These are phyloP conservation scores for Pseudozyma sp. DNA, from an alignment of 1,284 basidiomycete genomes.

Conservation along the genomic window DNA sequence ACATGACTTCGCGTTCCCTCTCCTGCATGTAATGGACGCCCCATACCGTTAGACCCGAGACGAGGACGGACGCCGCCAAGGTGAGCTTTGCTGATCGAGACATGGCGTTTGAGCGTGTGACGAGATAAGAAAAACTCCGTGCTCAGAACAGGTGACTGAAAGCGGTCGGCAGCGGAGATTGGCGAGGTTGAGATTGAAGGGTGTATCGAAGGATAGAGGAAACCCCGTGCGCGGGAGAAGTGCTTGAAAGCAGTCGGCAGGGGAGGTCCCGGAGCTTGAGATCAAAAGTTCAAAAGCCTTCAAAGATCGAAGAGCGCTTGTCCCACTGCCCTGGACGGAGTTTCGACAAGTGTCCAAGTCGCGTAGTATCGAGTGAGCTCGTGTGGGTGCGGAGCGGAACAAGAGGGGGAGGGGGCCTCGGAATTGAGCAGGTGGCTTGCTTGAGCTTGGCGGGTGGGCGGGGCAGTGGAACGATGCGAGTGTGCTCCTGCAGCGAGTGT, in stretches of 20 bases:
- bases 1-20: slow-evolving; percentile 78
- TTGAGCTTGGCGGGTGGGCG: not conserved
- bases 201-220: too few relatives aligned
- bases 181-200: too few relatives aligned
- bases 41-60: slow-evolving; percentile 82
- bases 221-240: too few relatives aligned
- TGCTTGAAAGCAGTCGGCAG: not conserved
- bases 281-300: too few relatives aligned
- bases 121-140: slow-evolving; percentile 23
- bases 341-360: too few relatives aligned
- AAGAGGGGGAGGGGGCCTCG: not conserved
- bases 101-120: slow-evolving; percentile 74
- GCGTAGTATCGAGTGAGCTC: too few relatives aligned
- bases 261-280: too few relatives aligned
- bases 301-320: too few relatives aligned
- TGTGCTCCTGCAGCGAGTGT: not conserved
- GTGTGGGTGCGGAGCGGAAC: too few relatives aligned
- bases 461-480: not conserved
- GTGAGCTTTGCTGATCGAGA: slow-evolving; percentile 83
- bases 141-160: slow-evolving; percentile 10
- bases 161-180: not conserved
- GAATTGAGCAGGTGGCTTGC: not conserved
- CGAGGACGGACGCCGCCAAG: slow-evolving; percentile 77
- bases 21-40: slow-evolving; percentile 91
- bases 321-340: too few relatives aligned